Base-by-base conservation (phyloP, 768 basidiomycete genomes). In the Amanita brunnescens region DNA sequence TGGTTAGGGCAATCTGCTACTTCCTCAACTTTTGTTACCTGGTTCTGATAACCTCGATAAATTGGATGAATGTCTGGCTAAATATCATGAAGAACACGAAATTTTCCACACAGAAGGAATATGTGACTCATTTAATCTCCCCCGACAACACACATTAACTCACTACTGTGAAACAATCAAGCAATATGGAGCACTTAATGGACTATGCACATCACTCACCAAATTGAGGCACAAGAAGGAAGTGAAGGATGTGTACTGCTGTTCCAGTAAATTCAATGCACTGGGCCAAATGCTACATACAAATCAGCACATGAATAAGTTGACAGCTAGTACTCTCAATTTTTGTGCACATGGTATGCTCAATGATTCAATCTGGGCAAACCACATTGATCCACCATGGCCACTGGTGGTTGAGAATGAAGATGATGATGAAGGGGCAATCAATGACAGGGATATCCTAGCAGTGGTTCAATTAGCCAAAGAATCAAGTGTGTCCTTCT, bases 1-100 rank as follows among this genome's bases (percentile, higher is more conserved):
- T 67, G 58, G 53, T 67, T 3, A 46, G 54, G 3, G 55, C 61
- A 1, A 30, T 67, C 9, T 14, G 55, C 6, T 44, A 57, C 1
- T 66, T 69, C 38, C 34, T 62, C 1, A 62, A 71, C 2, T 64
- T 70, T 32, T 68, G 66, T 18, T 70, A 70, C 42, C 40, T 68
- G 1, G 58, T 63, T 0, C 57, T 2, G 51, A 52, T 1, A 50
- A 52, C 1, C 59, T 70, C 0, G 6, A 26, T 0, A 29, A 53
- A 6, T 55, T 67, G 7, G 47, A 64, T 1, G 40, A 46, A 2
- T 50, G 55, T 0, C 43, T 69, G 0, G 29, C n/a, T 2, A 20
- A 33, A 0, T 69, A 63, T 35, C 57, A 70, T 37, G 23, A 13
- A 0, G 55, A 62, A 10, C 58, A 57, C 0, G 26, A 52, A 0